Conservation (phyloP, 495 filamentous ascomycete species). For the Hypomontagnella submonticulosa region DNA sequence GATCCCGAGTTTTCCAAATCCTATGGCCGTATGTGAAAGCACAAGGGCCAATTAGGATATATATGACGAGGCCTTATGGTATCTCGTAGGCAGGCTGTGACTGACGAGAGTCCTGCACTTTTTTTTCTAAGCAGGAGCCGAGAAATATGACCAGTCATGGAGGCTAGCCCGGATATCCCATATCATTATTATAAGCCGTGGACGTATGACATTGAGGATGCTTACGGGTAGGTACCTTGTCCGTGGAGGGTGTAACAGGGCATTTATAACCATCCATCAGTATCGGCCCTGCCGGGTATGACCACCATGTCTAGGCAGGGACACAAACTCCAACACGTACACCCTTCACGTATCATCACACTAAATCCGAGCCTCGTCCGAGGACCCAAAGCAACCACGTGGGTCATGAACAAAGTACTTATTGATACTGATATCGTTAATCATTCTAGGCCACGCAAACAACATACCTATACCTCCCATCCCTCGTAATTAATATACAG, state of each 20-base stretch:
- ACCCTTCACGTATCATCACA: too few species aligned
- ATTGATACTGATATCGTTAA: background rate
- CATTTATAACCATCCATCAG: too few species aligned
- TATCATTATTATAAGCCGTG: too few species aligned
- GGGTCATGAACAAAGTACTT: background rate
- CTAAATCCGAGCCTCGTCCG: background rate
- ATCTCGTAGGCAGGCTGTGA: background rate
- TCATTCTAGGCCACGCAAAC: slow-evolving; percentile 2
- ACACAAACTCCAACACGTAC: too few species aligned
- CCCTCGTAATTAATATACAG: slow-evolving; percentile 12
- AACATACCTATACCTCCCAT: too few species aligned
- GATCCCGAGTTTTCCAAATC: slow-evolving; percentile 57
- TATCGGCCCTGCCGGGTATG: too few species aligned
- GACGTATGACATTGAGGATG: too few species aligned
- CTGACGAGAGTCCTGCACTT: too few species aligned
- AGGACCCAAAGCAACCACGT: background rate
- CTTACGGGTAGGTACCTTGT: too few species aligned
- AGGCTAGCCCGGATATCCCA: too few species aligned
- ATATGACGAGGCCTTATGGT: background rate
- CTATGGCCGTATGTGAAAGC: slow-evolving; percentile 55
- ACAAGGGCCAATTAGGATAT: background rate
- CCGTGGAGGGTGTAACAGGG: too few species aligned
- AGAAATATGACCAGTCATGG: background rate
- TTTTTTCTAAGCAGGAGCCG: background rate
- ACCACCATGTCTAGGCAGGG: too few species aligned